phyloP scores from a whole-genome alignment of 139 green algal genomes.

The Axilococcus clingmanii region DNA sequence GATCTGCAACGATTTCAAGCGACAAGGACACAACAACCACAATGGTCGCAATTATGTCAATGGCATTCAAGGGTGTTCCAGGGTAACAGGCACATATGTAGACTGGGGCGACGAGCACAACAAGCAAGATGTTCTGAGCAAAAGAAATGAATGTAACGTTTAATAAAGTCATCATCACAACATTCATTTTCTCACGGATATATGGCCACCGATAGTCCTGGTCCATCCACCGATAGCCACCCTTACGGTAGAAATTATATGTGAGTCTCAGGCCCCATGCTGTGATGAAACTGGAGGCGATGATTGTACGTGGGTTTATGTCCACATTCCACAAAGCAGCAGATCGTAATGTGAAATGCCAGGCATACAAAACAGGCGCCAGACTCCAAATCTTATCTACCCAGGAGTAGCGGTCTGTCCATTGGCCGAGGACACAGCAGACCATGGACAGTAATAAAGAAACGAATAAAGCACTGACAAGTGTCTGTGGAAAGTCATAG shows the following conservation, averaged over 20 bases:
- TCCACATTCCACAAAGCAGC: not conserved
- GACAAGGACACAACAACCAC: constrained; percentile 10
- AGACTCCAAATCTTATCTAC: constrained; percentile 11
- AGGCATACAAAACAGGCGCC: constrained; percentile 4
- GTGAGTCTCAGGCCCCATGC: constrained; percentile 34
- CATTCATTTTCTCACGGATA: constrained; percentile 2
- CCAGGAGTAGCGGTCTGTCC: constrained; percentile 3
- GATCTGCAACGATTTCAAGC: constrained; percentile 19
- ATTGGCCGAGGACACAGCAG: not conserved
- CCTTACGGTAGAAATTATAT: constrained; percentile 37
- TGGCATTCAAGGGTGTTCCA: constrained; percentile 3
- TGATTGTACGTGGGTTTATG: constrained; percentile 4
- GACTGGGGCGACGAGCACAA: not conserved
- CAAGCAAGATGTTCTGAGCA: constrained; percentile 21
- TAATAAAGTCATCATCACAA: constrained; percentile 19
- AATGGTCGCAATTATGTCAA: constrained; percentile 10
- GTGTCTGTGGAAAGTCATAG: no score
- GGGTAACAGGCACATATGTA: no score
- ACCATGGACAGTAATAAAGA: no score
- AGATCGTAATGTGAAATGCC: not conserved
- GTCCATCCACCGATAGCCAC: constrained; percentile 14
- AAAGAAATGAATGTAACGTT: constrained; percentile 30
- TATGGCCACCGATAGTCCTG: constrained; percentile 29
- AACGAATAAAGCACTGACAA: no score
- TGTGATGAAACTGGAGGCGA: constrained; percentile 8